phyloP scores from a whole-genome alignment of 371 early-diverging fungal species.

The Synchytrium microbalum region DNA sequence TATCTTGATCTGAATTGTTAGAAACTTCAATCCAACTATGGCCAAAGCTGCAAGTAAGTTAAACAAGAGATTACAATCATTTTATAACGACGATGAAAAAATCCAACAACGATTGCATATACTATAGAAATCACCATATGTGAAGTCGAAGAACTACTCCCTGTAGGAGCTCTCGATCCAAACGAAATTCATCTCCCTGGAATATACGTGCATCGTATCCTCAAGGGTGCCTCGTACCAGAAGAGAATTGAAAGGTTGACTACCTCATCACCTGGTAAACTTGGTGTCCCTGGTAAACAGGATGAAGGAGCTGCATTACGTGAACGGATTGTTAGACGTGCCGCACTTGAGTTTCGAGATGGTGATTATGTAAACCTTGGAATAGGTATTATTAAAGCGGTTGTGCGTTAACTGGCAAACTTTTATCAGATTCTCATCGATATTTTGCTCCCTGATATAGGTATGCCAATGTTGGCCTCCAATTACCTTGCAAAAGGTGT shows the following conservation, averaged over 20 bases:
- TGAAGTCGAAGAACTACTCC: constrained; percentile 67
- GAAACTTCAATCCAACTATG: constrained; percentile 59
- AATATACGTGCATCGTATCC: constrained; percentile 55
- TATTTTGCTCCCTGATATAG: constrained; percentile 58
- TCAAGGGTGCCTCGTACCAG: constrained; percentile 54
- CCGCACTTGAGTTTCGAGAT: constrained; percentile 62
- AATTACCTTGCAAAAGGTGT: constrained; percentile 56
- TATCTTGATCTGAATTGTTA: constrained; percentile 41
- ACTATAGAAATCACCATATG: constrained; percentile 57
- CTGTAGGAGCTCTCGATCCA: constrained; percentile 54
- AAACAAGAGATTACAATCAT: too few species aligned
- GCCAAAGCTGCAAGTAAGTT: constrained; percentile 20
- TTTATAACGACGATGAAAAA: too few species aligned
- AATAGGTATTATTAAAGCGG: not conserved
- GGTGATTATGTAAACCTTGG: constrained; percentile 43
- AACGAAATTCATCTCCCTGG: constrained; percentile 61
- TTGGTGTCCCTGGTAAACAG: constrained; percentile 16
- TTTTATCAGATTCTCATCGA: not conserved
- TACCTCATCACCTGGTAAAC: not conserved
- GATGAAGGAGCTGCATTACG: constrained; percentile 41
- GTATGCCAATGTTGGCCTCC: constrained; percentile 64
- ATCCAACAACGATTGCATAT: too few species aligned
- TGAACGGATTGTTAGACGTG: constrained; percentile 55
- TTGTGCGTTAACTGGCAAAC: not conserved
- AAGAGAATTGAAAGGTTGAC: constrained; percentile 50